phyloP scores from a whole-genome alignment of 192 early-diverging fungal genomes.

The Coemansia sp. region DNA sequence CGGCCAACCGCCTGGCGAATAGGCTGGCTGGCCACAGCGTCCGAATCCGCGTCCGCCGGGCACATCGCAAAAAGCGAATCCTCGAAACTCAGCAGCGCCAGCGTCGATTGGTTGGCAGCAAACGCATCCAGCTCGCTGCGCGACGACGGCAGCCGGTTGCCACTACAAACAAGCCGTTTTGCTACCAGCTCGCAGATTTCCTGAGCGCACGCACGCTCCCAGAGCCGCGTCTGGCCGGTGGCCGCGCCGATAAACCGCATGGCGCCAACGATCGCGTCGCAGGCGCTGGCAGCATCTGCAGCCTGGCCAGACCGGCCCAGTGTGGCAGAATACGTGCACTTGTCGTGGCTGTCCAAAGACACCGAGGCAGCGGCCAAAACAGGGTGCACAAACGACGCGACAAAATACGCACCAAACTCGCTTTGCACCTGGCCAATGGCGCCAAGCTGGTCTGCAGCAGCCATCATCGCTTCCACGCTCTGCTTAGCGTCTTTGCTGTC shows the following conservation, averaged over 20 bases:
- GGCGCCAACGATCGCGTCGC: neutral
- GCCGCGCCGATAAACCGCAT: neutral
- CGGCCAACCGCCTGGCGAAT: conserved; percentile 16
- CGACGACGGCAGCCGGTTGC: conserved; percentile 12
- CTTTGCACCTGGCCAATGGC: too few relatives aligned
- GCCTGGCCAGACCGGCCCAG: too few relatives aligned
- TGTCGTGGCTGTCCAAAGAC: too few relatives aligned
- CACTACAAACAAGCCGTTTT: neutral
- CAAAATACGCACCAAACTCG: too few relatives aligned
- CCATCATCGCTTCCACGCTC: too few relatives aligned
- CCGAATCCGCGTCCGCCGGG: neutral
- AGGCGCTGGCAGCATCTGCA: neutral
- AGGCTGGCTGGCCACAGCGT: neutral
- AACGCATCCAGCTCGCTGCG: conserved; percentile 11
- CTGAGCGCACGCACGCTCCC: neutral
- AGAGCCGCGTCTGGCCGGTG: neutral
- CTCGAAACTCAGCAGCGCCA: conserved; percentile 24
- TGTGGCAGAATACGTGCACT: too few relatives aligned
- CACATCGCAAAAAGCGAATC: conserved; percentile 11
- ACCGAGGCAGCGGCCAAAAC: too few relatives aligned
- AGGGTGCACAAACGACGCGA: too few relatives aligned
- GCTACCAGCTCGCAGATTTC: neutral
- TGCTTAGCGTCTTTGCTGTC: too few relatives aligned
- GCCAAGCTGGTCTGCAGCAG: too few relatives aligned
- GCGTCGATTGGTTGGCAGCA: conserved; percentile 5